phyloP scores from a whole-genome alignment of 176 grass and related monocot species.

The Calamus simplicifolius region DNA sequence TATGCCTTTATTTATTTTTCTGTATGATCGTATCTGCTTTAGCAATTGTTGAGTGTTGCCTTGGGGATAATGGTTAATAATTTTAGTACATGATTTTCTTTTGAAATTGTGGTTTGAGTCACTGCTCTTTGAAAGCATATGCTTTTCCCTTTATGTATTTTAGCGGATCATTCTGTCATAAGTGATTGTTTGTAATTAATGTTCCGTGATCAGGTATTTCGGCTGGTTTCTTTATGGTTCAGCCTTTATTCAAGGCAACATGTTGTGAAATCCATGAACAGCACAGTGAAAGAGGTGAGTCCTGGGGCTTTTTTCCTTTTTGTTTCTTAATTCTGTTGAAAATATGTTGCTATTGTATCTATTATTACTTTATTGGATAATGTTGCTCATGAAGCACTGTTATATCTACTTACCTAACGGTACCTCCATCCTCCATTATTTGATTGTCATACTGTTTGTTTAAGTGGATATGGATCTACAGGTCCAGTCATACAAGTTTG shows the following conservation, averaged over 20 bases:
- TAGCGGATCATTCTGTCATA: slow-evolving; percentile 1
- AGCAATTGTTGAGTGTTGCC: no score
- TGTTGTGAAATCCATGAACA: slow-evolving; percentile 74
- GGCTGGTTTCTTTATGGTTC: slow-evolving; percentile 89
- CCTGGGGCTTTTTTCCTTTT: background rate
- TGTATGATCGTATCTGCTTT: no score
- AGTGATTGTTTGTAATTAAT: slow-evolving; percentile 15
- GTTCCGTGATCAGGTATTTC: slow-evolving; percentile 51
- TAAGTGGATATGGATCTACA: slow-evolving; percentile 27
- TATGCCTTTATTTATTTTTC: no score
- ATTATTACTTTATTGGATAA: no score
- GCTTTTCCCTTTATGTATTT: slow-evolving; percentile 6
- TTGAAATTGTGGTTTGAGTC: no score
- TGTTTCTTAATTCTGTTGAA: background rate
- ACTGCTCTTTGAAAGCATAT: no score
- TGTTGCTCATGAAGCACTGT: no score
- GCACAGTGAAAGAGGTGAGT: slow-evolving; percentile 68
- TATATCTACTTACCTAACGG: slow-evolving; percentile 1
- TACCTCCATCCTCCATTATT: slow-evolving; percentile 16
- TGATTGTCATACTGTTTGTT: slow-evolving; percentile 17
- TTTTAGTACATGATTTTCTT: no score
- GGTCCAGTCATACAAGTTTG: slow-evolving; percentile 87
- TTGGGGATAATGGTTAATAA: no score
- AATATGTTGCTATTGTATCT: no score
- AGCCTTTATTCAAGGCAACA: slow-evolving; percentile 68